Evolutionary conservation across 108 stramenopile genomes (phyloP).

Genomic region (Cyclostephanos invisitatus): DNA sequence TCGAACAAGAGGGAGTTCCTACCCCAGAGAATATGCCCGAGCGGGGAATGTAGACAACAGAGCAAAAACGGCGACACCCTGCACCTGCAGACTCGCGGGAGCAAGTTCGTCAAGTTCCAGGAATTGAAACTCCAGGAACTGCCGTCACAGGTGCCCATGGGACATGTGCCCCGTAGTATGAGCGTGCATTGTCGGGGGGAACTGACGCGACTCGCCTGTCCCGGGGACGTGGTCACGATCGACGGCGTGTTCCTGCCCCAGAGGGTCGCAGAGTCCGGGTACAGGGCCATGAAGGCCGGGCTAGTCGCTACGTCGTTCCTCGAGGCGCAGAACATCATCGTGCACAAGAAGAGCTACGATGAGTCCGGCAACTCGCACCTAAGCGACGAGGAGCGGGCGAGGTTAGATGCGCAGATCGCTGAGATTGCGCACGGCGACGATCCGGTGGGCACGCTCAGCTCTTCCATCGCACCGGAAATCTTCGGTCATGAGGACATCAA

Average conservation of each 20-base stretch:
- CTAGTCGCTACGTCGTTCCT: constrained; percentile 91
- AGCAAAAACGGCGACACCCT: constrained; percentile 55
- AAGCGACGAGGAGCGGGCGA: constrained; percentile 57
- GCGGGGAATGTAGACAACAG: constrained; percentile 50
- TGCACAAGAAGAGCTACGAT: constrained; percentile 92
- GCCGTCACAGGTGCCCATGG: constrained; percentile 97
- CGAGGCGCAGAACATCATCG: constrained; percentile 81
- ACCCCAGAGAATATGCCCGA: constrained; percentile 78
- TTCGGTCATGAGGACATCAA: constrained; percentile 99
- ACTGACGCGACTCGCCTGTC: constrained; percentile 82
- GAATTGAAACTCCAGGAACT: constrained; percentile 97
- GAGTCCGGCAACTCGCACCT: constrained; percentile 76
- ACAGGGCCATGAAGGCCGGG: constrained; percentile 89
- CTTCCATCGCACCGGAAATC: constrained; percentile 96
- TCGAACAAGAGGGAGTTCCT: constrained; percentile 75
- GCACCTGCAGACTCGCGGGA: constrained; percentile 92
- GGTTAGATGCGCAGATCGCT: constrained; percentile 60
- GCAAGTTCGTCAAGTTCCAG: constrained; percentile 97
- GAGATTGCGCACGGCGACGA: constrained; percentile 69
- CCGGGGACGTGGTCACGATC: constrained; percentile 96
- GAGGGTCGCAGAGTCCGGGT: constrained; percentile 76
- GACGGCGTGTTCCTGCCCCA: constrained; percentile 93
- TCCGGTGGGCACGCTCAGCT: constrained; percentile 79
- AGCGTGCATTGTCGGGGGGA: constrained; percentile 91
- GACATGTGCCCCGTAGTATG: constrained; percentile 94